Evolutionary conservation across 768 basidiomycete genomes (phyloP).

Genomic region (Leccinum arenicola): DNA sequence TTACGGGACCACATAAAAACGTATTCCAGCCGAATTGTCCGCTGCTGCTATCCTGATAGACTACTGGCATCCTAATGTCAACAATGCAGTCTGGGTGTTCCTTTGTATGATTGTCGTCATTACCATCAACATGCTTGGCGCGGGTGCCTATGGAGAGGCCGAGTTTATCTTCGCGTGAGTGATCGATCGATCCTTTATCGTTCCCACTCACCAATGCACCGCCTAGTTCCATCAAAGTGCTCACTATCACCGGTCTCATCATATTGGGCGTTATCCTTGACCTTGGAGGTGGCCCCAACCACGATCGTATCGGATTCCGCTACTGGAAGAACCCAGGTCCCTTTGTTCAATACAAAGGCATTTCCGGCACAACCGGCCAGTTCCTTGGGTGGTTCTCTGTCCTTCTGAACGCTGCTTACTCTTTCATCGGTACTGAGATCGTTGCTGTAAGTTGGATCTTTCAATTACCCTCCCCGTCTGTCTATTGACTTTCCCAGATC

Average conservation of each 20-base stretch:
- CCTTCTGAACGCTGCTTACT: constrained; percentile 88
- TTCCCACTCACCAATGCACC: neutral
- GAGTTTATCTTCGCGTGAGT: constrained; percentile 81
- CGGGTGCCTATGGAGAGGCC: constrained; percentile 78
- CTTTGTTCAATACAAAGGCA: constrained; percentile 68
- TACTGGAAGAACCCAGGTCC: constrained; percentile 92
- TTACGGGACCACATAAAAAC: constrained; percentile 1
- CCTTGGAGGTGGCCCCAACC: constrained; percentile 83
- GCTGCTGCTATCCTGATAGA: constrained; percentile 69
- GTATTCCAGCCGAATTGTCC: constrained; percentile 29
- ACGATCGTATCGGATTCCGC: constrained; percentile 56
- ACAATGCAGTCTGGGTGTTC: constrained; percentile 75
- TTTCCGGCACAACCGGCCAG: constrained; percentile 65
- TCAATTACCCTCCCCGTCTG: neutral
- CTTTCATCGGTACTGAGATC: constrained; percentile 92
- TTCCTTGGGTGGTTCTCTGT: constrained; percentile 75
- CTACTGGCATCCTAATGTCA: constrained; percentile 60
- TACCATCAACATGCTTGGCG: constrained; percentile 71
- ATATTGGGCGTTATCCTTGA: constrained; percentile 75
- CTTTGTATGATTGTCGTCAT: constrained; percentile 76
- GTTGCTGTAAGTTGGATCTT: constrained; percentile 62
- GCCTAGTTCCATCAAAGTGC: constrained; percentile 76
- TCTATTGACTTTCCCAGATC: constrained; percentile 43
- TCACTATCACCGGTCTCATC: constrained; percentile 73
- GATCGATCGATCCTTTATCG: neutral